Conservation (phyloP, 2,329 filamentous ascomycete genomes). For the Dryadomyces quercus-mongolicae region DNA sequence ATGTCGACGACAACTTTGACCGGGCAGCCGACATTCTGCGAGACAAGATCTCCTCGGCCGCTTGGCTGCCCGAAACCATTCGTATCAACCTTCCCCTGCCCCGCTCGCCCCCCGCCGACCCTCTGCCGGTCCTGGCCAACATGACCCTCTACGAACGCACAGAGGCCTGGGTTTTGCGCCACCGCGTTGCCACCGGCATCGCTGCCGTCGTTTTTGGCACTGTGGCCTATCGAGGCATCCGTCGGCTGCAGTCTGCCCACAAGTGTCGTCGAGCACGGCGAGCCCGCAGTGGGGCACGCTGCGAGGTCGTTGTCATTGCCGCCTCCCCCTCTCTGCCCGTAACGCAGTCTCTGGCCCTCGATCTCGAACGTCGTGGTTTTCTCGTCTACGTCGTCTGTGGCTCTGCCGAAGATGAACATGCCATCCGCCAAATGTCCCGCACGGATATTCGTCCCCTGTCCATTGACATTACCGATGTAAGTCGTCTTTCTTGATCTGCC, state of each 20-base stretch:
- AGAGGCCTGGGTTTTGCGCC: slow-evolving; percentile 57
- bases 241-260: slow-evolving; percentile 41
- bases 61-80: slow-evolving; percentile 62
- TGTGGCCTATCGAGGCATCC: slow-evolving; percentile 39
- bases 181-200: slow-evolving; percentile 63
- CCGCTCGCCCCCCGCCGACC: slow-evolving; percentile 21
- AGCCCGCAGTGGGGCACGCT: slow-evolving; percentile 70
- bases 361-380: slow-evolving; percentile 84
- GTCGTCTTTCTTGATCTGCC: slow-evolving; percentile 15
- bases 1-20: slow-evolving; percentile 73
- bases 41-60: slow-evolving; percentile 51
- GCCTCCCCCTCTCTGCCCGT: slow-evolving; percentile 79
- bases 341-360: slow-evolving; percentile 69
- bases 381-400: slow-evolving; percentile 86
- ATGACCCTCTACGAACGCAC: slow-evolving; percentile 33
- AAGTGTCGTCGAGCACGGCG: slow-evolving; percentile 65
- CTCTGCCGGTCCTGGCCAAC: slow-evolving; percentile 19
- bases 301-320: slow-evolving; percentile 78
- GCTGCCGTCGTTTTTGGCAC: slow-evolving; percentile 61
- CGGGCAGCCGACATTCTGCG: slow-evolving; percentile 58
- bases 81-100: slow-evolving; percentile 44
- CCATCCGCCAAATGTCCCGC: slow-evolving; percentile 64
- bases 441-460: slow-evolving; percentile 71
- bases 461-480: slow-evolving; percentile 71
- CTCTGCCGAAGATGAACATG: slow-evolving; percentile 71